phyloP scores from a whole-genome alignment of 352 stramenopile species.

The Phytophthora ramorum region DNA sequence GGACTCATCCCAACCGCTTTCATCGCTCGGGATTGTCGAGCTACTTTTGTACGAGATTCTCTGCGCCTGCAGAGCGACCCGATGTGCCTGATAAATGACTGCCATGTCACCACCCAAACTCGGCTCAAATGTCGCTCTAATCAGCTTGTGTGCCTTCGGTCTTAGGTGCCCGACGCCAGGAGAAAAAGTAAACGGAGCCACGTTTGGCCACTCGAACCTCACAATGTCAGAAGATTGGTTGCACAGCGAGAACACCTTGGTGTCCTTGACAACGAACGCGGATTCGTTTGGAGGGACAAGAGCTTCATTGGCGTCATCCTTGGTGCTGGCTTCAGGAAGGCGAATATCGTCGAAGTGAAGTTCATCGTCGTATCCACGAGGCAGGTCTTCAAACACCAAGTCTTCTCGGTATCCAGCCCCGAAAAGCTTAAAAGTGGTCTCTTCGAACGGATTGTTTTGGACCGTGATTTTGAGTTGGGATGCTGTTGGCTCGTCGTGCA shows the following conservation, averaged over 20 bases:
- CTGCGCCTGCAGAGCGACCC: slow-evolving; percentile 52
- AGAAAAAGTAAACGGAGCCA: slow-evolving; percentile 71
- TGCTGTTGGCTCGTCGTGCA: slow-evolving; percentile 62
- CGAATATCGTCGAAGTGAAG: slow-evolving; percentile 91
- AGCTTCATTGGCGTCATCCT: background rate
- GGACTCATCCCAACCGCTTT: slow-evolving; percentile 82
- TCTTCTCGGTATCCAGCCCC: slow-evolving; percentile 87
- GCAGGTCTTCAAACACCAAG: slow-evolving; percentile 90
- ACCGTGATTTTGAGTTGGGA: slow-evolving; percentile 85
- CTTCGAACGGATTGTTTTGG: slow-evolving; percentile 93
- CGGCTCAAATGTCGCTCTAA: slow-evolving; percentile 78
- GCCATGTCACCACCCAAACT: slow-evolving; percentile 22
- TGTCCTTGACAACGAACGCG: slow-evolving; percentile 30
- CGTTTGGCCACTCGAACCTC: slow-evolving; percentile 76
- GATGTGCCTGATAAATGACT: slow-evolving; percentile 46
- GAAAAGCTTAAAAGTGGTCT: slow-evolving; percentile 74
- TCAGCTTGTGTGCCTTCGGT: slow-evolving; percentile 68
- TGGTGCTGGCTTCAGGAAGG: slow-evolving; percentile 32
- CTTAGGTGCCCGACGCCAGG: slow-evolving; percentile 77
- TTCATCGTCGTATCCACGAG: slow-evolving; percentile 72
- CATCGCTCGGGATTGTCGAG: slow-evolving; percentile 17
- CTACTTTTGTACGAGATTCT: slow-evolving; percentile 59
- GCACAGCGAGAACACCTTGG: slow-evolving; percentile 80
- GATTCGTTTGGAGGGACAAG: background rate
- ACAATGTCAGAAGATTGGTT: slow-evolving; percentile 70